Conservation (phyloP, 2,329 filamentous ascomycete species). For the Colletotrichum limetticola region DNA sequence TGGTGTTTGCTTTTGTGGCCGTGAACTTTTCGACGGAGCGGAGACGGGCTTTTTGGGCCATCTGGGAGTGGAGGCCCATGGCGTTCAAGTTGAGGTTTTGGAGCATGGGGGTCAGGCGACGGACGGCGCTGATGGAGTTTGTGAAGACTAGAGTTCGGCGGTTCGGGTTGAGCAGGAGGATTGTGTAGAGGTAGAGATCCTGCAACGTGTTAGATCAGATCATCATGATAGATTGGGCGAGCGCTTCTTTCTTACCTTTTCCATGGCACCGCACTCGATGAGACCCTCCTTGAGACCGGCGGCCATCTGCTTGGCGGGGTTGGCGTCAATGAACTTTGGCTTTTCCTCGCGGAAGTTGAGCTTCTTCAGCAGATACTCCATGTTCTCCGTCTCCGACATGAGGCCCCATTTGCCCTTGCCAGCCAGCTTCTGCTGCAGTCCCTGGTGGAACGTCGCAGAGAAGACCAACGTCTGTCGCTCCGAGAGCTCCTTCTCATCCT, state of each 20-base stretch:
- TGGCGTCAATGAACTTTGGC: conserved; percentile 92
- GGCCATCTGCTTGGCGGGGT: conserved; percentile 90
- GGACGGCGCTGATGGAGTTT: conserved; percentile 93
- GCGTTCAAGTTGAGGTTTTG: conserved; percentile 83
- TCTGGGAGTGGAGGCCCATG: conserved; percentile 87
- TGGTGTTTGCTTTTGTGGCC: conserved; percentile 61
- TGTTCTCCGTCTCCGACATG: conserved; percentile 80
- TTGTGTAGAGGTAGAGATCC: conserved; percentile 92
- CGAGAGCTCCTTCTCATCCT: conserved; percentile 55
- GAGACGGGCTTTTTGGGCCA: conserved; percentile 96
- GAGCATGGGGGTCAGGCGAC: conserved; percentile 85
- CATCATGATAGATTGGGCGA: not conserved
- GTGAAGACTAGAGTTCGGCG: conserved; percentile 90
- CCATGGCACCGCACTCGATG: conserved; percentile 90
- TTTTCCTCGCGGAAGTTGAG: conserved; percentile 86
- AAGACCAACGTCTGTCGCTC: conserved; percentile 91
- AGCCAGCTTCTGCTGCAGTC: conserved; percentile 88
- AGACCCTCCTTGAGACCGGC: conserved; percentile 86
- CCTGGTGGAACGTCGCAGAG: conserved; percentile 94
- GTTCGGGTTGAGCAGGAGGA: conserved; percentile 84
- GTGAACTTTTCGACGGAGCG: conserved; percentile 92
- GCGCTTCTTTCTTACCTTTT: conserved; percentile 72
- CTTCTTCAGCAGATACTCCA: conserved; percentile 92
- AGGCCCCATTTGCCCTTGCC: conserved; percentile 71
- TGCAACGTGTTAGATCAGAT: conserved; percentile 45